phyloP scores from a whole-genome alignment of 176 grass and related monocot species.

The Aegilops umbellulata region DNA sequence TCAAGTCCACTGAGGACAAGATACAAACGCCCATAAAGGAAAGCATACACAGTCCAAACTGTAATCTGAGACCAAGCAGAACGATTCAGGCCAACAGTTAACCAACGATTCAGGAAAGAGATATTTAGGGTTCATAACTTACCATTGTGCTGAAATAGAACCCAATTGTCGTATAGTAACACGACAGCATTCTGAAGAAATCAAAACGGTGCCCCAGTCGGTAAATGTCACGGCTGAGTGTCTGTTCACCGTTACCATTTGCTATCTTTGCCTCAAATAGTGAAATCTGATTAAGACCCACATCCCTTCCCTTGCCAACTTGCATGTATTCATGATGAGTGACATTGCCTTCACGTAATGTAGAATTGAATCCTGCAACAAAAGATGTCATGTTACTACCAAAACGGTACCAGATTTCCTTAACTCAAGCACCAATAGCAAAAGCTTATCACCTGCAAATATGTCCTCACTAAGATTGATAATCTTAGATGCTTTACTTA shows the following conservation, averaged over 20 bases:
- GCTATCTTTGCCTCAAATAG: constrained; percentile 99
- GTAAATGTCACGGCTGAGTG: constrained; percentile 93
- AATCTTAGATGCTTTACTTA: constrained; percentile 97
- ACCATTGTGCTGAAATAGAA: constrained; percentile 99
- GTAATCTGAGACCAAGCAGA: constrained; percentile 62
- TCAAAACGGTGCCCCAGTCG: constrained; percentile 94
- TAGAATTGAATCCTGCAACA: constrained; percentile 91
- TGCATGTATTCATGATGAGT: constrained; percentile 99
- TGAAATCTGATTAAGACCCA: constrained; percentile 97
- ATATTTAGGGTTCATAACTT: constrained; percentile 7
- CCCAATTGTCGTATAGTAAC: constrained; percentile 93
- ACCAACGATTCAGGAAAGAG: not conserved
- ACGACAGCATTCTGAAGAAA: constrained; percentile 98
- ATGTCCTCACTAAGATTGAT: constrained; percentile 99
- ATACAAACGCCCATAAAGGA: constrained; percentile 93
- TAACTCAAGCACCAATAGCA: not conserved
- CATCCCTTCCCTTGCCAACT: constrained; percentile 99
- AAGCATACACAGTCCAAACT: constrained; percentile 88
- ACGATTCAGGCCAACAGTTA: not conserved
- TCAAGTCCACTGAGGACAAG: constrained; percentile 98
- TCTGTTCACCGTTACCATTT: constrained; percentile 97
- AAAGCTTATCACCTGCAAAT: constrained; percentile 73
- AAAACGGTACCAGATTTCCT: not conserved
- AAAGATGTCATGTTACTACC: constrained; percentile 13
- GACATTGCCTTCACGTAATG: constrained; percentile 96